Conservation (phyloP, 768 basidiomycete genomes). For the Pisolithus albus region DNA sequence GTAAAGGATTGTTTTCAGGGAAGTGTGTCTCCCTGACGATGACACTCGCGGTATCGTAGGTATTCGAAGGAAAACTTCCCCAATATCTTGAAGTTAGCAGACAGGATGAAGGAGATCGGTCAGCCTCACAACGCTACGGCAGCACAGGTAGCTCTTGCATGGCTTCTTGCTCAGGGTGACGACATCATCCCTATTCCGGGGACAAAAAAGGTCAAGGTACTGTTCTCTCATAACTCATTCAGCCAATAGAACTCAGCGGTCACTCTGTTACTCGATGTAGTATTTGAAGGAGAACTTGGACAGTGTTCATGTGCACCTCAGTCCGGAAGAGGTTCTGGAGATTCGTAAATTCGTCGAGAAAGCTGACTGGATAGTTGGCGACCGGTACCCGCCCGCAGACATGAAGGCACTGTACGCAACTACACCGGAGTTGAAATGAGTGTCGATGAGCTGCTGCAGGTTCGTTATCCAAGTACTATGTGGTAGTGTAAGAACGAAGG, state of each 20-base stretch:
- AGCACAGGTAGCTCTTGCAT: conserved; percentile 37
- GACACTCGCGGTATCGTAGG: conserved; percentile 5
- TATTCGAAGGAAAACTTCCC: conserved; percentile 40
- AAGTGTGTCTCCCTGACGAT: neutral
- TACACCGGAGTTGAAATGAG: conserved; percentile 9
- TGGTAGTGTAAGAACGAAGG: no score
- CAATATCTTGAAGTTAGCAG: conserved; percentile 34
- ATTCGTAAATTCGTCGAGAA: conserved; percentile 31
- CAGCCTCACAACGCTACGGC: conserved; percentile 28
- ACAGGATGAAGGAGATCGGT: conserved; percentile 29
- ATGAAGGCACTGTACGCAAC: conserved; percentile 12
- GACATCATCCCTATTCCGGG: conserved; percentile 38
- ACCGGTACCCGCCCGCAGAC: conserved; percentile 15
- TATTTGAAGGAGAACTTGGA: conserved; percentile 41
- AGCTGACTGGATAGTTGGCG: conserved; percentile 21
- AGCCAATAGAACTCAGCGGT: neutral
- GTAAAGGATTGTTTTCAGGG: conserved; percentile 21
- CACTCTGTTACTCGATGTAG: conserved; percentile 16
- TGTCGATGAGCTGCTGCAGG: neutral
- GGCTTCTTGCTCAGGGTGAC: conserved; percentile 33
- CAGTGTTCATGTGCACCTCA: conserved; percentile 30
- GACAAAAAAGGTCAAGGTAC: conserved; percentile 29
- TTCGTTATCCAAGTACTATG: neutral
- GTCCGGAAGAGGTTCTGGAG: conserved; percentile 30
- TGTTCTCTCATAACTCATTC: neutral